Evolutionary conservation across 192 early-diverging fungal species (phyloP).

Genomic region (Spizellomyces punctatus): DNA sequence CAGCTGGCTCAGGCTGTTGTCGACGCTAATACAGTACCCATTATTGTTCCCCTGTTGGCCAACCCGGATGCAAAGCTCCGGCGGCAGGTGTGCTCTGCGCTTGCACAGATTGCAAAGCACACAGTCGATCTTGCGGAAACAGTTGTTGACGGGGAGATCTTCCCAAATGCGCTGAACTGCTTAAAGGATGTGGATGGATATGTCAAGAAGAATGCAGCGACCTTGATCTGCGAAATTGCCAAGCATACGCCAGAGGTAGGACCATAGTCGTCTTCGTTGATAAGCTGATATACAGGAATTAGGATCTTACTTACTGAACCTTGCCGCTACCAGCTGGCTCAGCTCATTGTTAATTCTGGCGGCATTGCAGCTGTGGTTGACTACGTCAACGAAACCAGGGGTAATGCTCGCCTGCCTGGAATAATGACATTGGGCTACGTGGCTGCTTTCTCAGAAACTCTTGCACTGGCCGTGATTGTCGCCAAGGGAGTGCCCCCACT

Average conservation of each 20-base stretch:
- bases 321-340: slow-evolving; percentile 45
- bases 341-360: slow-evolving; percentile 62
- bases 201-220: slow-evolving; percentile 57
- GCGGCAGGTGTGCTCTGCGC: slow-evolving; percentile 55
- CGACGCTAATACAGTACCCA: slow-evolving; percentile 55
- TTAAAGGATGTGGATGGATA: slow-evolving; percentile 55
- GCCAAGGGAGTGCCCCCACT: slow-evolving; percentile 58
- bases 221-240: slow-evolving; percentile 60
- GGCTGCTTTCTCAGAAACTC: slow-evolving; percentile 61
- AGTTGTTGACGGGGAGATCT: slow-evolving; percentile 60
- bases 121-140: slow-evolving; percentile 61
- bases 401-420: slow-evolving; percentile 57
- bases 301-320: background rate
- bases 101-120: slow-evolving; percentile 62
- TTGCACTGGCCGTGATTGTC: slow-evolving; percentile 58
- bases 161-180: slow-evolving; percentile 55
- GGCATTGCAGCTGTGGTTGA: slow-evolving; percentile 61
- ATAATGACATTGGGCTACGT: slow-evolving; percentile 65
- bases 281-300: background rate
- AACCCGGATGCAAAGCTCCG: slow-evolving; percentile 60
- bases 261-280: background rate
- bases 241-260: slow-evolving; percentile 62
- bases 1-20: slow-evolving; percentile 63
- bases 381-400: slow-evolving; percentile 53
- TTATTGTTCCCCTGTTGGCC: slow-evolving; percentile 51